Evolutionary conservation across 257 asterid species (phyloP).

Genomic region (Salvia hispanica): DNA sequence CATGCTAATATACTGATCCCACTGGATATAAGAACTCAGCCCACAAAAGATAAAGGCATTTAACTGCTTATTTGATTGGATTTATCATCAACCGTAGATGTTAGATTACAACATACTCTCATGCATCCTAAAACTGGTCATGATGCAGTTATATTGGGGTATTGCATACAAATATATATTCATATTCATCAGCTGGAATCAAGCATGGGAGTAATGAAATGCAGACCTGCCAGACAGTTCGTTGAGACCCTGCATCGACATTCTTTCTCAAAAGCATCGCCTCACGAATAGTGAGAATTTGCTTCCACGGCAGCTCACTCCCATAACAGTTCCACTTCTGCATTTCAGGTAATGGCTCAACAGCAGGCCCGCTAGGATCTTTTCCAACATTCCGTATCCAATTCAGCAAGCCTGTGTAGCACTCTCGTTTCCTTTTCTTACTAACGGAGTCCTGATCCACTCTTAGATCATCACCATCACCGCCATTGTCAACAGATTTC

Average conservation of each 20-base stretch:
- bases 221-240: constrained; percentile 56
- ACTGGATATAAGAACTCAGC: background rate
- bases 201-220: constrained; percentile 23
- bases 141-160: too few species aligned
- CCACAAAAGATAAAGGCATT: background rate
- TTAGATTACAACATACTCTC: background rate
- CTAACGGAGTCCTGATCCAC: constrained; percentile 30
- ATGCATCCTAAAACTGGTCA: background rate
- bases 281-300: constrained; percentile 62
- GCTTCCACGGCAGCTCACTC: constrained; percentile 65
- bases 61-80: background rate
- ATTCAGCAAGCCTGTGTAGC: constrained; percentile 43
- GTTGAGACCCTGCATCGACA: constrained; percentile 47
- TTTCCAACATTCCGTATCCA: constrained; percentile 66
- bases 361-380: constrained; percentile 60
- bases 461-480: constrained; percentile 22
- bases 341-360: constrained; percentile 54
- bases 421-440: constrained; percentile 62
- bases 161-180: constrained; percentile 10
- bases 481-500: constrained; percentile 23
- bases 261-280: constrained; percentile 49
- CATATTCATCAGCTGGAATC: background rate
- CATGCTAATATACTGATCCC: background rate
- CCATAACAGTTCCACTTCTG: constrained; percentile 73
- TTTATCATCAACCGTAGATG: background rate